These are phyloP conservation scores for Calonectria fujianensis DNA, from an alignment of 2,329 filamentous ascomycete species.

Conservation along the genomic window DNA sequence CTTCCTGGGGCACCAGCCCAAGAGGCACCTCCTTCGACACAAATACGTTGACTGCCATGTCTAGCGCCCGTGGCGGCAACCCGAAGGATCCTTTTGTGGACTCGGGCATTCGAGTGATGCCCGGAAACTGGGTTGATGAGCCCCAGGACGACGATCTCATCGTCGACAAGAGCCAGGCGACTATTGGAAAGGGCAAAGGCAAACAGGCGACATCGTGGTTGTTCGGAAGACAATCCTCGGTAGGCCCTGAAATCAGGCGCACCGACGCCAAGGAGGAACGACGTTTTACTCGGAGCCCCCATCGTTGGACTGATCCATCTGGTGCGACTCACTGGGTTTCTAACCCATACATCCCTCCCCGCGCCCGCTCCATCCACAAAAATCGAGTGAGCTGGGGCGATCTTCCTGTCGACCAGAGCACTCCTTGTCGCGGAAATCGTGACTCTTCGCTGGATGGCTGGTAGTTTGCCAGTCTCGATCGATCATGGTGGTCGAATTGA, in stretches of 20 bases:
- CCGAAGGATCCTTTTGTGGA: not conserved
- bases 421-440: not conserved
- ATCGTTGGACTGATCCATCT: not conserved
- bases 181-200: not conserved
- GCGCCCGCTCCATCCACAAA: not conserved
- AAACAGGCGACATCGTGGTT: not conserved
- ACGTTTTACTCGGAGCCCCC: not conserved
- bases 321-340: conserved; percentile 17
- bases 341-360: conserved; percentile 10
- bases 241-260: not conserved
- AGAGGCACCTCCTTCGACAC: not conserved
- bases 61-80: not conserved
- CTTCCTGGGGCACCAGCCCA: not conserved
- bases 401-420: not conserved
- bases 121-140: conserved; percentile 3
- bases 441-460: not conserved
- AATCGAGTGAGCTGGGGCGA: conserved; percentile 1
- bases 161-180: not conserved
- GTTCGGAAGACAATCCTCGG: too few species aligned
- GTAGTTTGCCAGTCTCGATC: not conserved
- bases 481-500: too few species aligned
- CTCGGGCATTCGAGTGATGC: not conserved
- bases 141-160: not conserved
- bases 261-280: not conserved
- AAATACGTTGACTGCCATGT: not conserved